Conservation (phyloP, 345 rosid species). For the Clausena lansium region DNA sequence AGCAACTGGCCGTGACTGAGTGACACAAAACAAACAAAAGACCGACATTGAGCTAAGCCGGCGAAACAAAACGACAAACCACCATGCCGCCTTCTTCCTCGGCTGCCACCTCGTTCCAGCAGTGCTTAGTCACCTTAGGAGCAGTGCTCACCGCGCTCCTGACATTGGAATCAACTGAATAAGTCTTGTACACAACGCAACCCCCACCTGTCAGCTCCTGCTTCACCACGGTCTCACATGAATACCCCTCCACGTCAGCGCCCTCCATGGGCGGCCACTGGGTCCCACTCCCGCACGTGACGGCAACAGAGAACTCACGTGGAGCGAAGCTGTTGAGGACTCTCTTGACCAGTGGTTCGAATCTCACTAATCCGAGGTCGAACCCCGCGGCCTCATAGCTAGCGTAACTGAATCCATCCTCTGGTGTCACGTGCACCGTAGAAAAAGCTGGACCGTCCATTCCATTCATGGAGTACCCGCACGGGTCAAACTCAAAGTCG, state of each 20-base stretch:
- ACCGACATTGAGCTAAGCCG: not conserved
- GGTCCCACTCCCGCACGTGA: slow-evolving; percentile 29
- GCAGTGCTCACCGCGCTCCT: not conserved
- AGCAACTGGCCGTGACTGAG: no score
- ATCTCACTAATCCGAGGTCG: slow-evolving; percentile 31
- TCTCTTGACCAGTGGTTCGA: slow-evolving; percentile 39
- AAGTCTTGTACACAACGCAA: slow-evolving; percentile 28
- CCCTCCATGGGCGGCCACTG: slow-evolving; percentile 23
- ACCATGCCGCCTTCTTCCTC: slow-evolving; percentile 22
- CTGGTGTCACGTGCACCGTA: slow-evolving; percentile 85
- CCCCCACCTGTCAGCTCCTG: slow-evolving; percentile 51
- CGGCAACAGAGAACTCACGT: slow-evolving; percentile 53
- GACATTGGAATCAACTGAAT: not conserved
- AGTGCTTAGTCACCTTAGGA: not conserved
- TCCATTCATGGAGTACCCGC: slow-evolving; percentile 85
- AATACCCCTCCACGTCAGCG: slow-evolving; percentile 47
- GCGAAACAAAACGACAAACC: slow-evolving; percentile 24
- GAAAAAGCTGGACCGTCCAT: slow-evolving; percentile 48
- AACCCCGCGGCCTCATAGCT: slow-evolving; percentile 74
- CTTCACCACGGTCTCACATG: slow-evolving; percentile 27
- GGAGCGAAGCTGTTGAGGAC: slow-evolving; percentile 61
- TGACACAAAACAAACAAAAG: not conserved
- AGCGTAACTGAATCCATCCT: slow-evolving; percentile 78
- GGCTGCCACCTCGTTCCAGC: slow-evolving; percentile 30
- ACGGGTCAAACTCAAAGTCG: slow-evolving; percentile 71